Evolutionary conservation across 306 rosid species (phyloP).

Genomic region (Psophocarpus tetragonolobus): DNA sequence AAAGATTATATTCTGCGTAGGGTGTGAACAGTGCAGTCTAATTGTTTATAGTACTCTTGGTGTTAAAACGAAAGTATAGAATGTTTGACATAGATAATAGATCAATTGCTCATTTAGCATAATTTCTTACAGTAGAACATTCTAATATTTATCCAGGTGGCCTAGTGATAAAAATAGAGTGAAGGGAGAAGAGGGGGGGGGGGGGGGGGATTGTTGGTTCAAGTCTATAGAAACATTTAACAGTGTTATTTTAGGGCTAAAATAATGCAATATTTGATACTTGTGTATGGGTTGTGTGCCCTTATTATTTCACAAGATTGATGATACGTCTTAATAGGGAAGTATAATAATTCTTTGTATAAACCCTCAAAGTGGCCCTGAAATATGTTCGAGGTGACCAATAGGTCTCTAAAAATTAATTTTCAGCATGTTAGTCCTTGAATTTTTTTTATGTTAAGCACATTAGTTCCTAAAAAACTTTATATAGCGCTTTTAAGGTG

Average conservation of each 20-base stretch:
- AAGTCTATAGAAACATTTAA: not conserved
- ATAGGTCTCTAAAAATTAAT: no score
- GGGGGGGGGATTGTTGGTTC: no score
- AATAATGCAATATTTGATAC: not conserved
- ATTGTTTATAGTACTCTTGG: conserved; percentile 4
- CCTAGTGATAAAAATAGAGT: no score
- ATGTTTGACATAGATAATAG: not conserved
- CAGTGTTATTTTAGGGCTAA: not conserved
- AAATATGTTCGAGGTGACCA: no score
- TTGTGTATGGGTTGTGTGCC: not conserved
- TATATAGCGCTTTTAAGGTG: no score
- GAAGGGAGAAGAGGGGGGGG: no score
- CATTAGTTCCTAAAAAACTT: no score
- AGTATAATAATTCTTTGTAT: not conserved
- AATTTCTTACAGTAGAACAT: not conserved
- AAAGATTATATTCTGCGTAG: not conserved
- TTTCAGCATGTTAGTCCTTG: no score
- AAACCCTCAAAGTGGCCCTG: no score
- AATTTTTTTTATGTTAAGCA: no score
- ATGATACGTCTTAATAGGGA: not conserved
- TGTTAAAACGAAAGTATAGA: not conserved
- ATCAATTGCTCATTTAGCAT: not conserved
- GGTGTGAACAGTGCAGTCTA: not conserved
- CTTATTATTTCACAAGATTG: not conserved
- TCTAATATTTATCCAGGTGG: not conserved